Conservation (phyloP, 768 basidiomycete species). For the Candolleomyces eurysporus region DNA sequence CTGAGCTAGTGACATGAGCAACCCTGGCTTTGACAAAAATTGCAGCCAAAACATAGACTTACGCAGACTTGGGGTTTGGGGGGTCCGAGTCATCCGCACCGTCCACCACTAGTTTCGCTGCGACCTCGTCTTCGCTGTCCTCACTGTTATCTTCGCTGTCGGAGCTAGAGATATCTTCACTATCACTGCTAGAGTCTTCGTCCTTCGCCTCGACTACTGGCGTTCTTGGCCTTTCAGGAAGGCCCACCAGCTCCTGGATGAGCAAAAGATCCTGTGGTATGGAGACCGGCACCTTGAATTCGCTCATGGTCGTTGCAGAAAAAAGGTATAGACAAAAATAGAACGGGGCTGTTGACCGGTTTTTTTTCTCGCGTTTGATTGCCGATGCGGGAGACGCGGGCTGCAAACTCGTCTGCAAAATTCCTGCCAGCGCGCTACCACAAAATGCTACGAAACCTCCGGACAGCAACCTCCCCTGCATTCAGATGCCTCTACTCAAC, state of each 20-base stretch:
- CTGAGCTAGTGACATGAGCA: conserved; percentile 21
- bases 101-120: conserved; percentile 29
- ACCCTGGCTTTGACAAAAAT: not conserved
- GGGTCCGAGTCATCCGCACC: conserved; percentile 30
- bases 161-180: conserved; percentile 56
- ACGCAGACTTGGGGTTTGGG: conserved; percentile 16
- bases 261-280: conserved; percentile 75
- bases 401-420: conserved; percentile 4
- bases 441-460: conserved; percentile 15
- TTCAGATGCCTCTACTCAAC: conserved; percentile 49
- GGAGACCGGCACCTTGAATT: conserved; percentile 59
- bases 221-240: conserved; percentile 13
- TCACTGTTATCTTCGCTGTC: conserved; percentile 40
- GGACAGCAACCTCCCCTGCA: conserved; percentile 20
- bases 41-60: conserved; percentile 8
- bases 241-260: conserved; percentile 64
- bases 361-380: conserved; percentile 11
- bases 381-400: conserved; percentile 19
- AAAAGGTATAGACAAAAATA: conserved; percentile 7
- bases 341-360: conserved; percentile 3
- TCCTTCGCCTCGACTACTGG: conserved; percentile 13
- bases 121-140: conserved; percentile 75
- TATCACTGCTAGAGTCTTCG: not conserved
- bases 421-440: conserved; percentile 11
- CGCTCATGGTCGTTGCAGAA: conserved; percentile 27